Evolutionary conservation across 2,329 filamentous ascomycete genomes (phyloP).

Genomic region (Zymoseptoria brevis): DNA sequence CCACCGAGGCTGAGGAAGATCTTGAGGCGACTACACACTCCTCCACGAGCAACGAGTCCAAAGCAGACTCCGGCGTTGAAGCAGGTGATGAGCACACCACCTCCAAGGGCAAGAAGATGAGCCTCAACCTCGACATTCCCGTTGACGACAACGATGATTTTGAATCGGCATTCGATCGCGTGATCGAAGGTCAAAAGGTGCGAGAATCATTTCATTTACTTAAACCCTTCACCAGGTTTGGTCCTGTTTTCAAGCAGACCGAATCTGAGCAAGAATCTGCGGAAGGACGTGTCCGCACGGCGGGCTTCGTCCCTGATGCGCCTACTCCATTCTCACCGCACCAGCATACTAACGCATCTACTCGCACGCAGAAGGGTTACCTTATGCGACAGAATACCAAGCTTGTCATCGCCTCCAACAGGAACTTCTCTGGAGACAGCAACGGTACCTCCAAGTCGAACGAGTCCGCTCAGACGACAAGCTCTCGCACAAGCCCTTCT

Average conservation of each 20-base stretch:
- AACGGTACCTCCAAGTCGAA: conserved; percentile 30
- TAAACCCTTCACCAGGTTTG: neutral
- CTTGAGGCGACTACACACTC: conserved; percentile 17
- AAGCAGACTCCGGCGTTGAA: conserved; percentile 22
- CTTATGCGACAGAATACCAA: conserved; percentile 98
- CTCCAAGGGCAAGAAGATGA: conserved; percentile 13
- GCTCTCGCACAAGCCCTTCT: conserved; percentile 33
- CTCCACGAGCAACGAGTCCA: conserved; percentile 20
- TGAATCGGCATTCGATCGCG: conserved; percentile 85
- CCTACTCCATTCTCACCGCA: conserved; percentile 11
- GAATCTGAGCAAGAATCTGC: conserved; percentile 1
- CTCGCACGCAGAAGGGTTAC: conserved; percentile 80
- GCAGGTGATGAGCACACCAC: conserved; percentile 8
- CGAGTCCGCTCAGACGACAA: conserved; percentile 49
- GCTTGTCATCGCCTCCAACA: conserved; percentile 79
- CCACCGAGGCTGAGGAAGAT: conserved; percentile 12
- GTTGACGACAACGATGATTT: conserved; percentile 67
- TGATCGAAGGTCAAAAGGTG: conserved; percentile 97
- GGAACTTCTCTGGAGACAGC: conserved; percentile 40
- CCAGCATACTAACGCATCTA: conserved; percentile 35
- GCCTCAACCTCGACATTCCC: conserved; percentile 60
- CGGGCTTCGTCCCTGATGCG: conserved; percentile 1
- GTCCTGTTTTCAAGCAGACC: neutral
- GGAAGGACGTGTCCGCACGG: neutral
- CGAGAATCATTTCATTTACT: conserved; percentile 33